A percentile compares a stretch with the other conserved stretches of the same genome.
Conservation (phyloP, 768 basidiomycete genomes). For the Phaffia tasmanica region DNA sequence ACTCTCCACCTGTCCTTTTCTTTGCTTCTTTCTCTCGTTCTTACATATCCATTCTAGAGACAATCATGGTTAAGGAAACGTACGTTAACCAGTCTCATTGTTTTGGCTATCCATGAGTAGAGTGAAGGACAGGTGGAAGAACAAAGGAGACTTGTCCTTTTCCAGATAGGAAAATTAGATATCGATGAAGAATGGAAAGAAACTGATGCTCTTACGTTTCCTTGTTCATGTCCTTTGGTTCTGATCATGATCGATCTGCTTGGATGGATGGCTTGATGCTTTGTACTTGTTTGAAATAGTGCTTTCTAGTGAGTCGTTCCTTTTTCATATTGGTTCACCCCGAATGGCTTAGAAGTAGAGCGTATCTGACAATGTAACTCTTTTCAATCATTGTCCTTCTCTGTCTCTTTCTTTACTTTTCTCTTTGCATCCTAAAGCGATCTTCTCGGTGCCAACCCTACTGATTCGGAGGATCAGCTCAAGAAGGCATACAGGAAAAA, state of each 20-base stretch:
- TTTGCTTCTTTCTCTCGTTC: background rate
- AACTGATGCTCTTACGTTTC: background rate
- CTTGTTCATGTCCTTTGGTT: background rate
- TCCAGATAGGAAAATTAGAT: too few species aligned
- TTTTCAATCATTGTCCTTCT: background rate
- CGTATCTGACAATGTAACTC: background rate
- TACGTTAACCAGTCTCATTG: background rate
- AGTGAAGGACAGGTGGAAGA: too few species aligned
- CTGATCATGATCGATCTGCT: too few species aligned
- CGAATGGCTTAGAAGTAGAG: background rate
- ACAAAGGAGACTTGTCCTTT: too few species aligned
- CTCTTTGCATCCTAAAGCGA: slow-evolving; percentile 45
- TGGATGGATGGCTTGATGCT: too few species aligned
- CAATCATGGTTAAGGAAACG: slow-evolving; percentile 24
- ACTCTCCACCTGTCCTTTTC: slow-evolving; percentile 6
- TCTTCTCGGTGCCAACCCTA: slow-evolving; percentile 70
- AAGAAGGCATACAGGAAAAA: slow-evolving; percentile 96
- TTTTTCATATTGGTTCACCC: background rate
- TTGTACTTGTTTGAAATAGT: background rate
- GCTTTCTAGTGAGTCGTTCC: slow-evolving; percentile 23
- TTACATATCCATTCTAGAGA: background rate
- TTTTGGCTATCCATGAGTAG: too few species aligned
- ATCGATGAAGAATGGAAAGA: too few species aligned
- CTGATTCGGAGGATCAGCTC: slow-evolving; percentile 70
- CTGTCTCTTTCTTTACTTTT: background rate